These are phyloP conservation scores for Aureobasidium sp. DNA, from an alignment of 2,329 filamentous ascomycete species.

Conservation along the genomic window DNA sequence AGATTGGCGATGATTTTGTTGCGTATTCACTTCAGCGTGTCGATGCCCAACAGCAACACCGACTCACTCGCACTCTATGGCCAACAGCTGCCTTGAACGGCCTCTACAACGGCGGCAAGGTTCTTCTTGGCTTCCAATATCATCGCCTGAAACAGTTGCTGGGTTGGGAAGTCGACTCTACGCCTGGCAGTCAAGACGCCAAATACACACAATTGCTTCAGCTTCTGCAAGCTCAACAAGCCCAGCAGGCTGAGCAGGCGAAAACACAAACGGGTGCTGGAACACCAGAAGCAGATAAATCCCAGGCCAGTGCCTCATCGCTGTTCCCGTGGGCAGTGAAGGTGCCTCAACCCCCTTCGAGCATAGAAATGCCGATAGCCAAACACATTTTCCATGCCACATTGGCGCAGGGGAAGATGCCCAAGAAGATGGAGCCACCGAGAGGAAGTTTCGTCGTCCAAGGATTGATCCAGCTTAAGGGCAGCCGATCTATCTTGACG, in stretches of 20 bases:
- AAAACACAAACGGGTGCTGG: constrained; percentile 10
- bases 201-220: constrained; percentile 22
- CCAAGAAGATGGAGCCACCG: constrained; percentile 29
- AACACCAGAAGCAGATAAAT: neutral
- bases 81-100: constrained; percentile 29
- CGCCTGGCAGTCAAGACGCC: constrained; percentile 25
- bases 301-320: neutral
- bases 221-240: constrained; percentile 22
- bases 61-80: constrained; percentile 29
- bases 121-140: constrained; percentile 28
- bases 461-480: constrained; percentile 39
- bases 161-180: constrained; percentile 24
- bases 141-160: constrained; percentile 28
- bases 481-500: constrained; percentile 31
- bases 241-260: constrained; percentile 15
- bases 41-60: constrained; percentile 32
- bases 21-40: constrained; percentile 33
- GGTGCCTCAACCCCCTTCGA: constrained; percentile 17
- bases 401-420: constrained; percentile 22
- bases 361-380: constrained; percentile 23
- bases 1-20: constrained; percentile 30
- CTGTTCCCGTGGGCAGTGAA: constrained; percentile 19
- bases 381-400: constrained; percentile 20
- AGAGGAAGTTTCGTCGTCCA: constrained; percentile 37
- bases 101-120: constrained; percentile 26